Percentiles rank a stretch among this genome's conserved stretches.
These are phyloP conservation scores for Tulasnella sp. DNA, from an alignment of 768 basidiomycete genomes.

Conservation along the genomic window DNA sequence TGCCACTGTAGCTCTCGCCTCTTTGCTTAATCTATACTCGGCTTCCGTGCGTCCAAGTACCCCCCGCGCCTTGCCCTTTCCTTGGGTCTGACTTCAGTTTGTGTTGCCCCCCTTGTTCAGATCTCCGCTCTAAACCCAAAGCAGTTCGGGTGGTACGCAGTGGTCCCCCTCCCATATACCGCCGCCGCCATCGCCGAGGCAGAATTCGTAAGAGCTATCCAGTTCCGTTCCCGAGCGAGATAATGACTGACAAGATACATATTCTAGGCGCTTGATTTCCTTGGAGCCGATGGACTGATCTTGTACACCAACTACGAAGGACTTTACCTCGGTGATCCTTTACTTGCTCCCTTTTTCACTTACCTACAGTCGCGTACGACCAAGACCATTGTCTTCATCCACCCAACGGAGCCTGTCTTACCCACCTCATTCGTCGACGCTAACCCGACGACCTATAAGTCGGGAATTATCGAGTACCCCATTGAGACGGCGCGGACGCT, in stretches of 20 bases:
- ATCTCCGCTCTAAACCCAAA: slow-evolving; percentile 1
- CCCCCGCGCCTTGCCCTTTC: background rate
- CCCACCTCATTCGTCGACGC: slow-evolving; percentile 2
- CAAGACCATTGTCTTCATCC: slow-evolving; percentile 5
- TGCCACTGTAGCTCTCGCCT: background rate
- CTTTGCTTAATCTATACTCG: background rate
- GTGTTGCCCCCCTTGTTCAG: background rate
- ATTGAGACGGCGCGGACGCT: slow-evolving; percentile 9
- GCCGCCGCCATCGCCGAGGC: slow-evolving; percentile 9
- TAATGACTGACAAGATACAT: too few relatives aligned
- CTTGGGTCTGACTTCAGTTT: too few relatives aligned
- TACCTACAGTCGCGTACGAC: background rate
- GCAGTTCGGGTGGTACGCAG: slow-evolving; percentile 2
- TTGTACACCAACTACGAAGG: slow-evolving; percentile 10
- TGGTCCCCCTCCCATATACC: slow-evolving; percentile 5
- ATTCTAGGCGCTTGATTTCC: slow-evolving; percentile 2
- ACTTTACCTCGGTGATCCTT: slow-evolving; percentile 10
- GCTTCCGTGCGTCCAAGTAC: background rate
- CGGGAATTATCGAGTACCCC: slow-evolving; percentile 4
- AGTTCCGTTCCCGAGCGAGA: too few relatives aligned
- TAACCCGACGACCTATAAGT: background rate
- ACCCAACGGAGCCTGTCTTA: slow-evolving; percentile 5
- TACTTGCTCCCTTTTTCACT: background rate
- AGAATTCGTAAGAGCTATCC: background rate
- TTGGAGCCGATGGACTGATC: slow-evolving; percentile 5